These are phyloP conservation scores for Stygiomarasmius scandens DNA, from an alignment of 1,284 basidiomycete species.

Conservation along the genomic window DNA sequence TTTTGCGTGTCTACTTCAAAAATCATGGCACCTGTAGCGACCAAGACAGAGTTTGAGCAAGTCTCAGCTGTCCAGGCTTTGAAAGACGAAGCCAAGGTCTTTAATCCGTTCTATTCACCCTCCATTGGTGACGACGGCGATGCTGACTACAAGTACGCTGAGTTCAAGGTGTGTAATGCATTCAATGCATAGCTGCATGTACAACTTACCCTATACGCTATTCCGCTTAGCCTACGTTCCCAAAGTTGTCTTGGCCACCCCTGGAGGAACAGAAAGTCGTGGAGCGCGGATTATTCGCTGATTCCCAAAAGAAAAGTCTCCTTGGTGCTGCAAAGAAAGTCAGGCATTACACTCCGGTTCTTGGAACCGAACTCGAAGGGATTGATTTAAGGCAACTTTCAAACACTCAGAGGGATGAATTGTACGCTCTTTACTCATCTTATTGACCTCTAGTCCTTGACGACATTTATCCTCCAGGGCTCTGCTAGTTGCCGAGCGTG, in stretches of 20 bases:
- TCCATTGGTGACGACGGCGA: conserved; percentile 51
- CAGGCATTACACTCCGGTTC: conserved; percentile 60
- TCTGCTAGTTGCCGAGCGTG: conserved; percentile 68
- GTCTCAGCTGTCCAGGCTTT: conserved; percentile 21
- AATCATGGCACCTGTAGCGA: conserved; percentile 50
- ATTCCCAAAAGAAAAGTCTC: conserved; percentile 60
- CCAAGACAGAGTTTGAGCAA: conserved; percentile 29
- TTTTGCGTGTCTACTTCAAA: no score
- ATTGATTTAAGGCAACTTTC: conserved; percentile 65
- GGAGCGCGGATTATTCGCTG: conserved; percentile 66
- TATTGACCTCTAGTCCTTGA: conserved; percentile 6
- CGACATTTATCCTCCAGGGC: no score
- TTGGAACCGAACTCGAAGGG: conserved; percentile 67
- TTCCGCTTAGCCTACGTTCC: conserved; percentile 59
- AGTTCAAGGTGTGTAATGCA: conserved; percentile 57
- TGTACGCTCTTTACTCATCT: conserved; percentile 37
- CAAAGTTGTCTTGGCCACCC: conserved; percentile 65
- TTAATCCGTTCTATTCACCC: conserved; percentile 74
- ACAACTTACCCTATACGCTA: neutral
- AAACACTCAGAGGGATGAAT: conserved; percentile 65
- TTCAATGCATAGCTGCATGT: neutral
- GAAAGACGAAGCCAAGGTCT: conserved; percentile 29
- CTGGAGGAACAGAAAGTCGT: conserved; percentile 58
- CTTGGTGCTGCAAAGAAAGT: conserved; percentile 61
- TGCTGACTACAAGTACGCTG: conserved; percentile 55